Conservation (phyloP, 2,329 filamentous ascomycete species). For the Aspergillus novoparasiticus region DNA sequence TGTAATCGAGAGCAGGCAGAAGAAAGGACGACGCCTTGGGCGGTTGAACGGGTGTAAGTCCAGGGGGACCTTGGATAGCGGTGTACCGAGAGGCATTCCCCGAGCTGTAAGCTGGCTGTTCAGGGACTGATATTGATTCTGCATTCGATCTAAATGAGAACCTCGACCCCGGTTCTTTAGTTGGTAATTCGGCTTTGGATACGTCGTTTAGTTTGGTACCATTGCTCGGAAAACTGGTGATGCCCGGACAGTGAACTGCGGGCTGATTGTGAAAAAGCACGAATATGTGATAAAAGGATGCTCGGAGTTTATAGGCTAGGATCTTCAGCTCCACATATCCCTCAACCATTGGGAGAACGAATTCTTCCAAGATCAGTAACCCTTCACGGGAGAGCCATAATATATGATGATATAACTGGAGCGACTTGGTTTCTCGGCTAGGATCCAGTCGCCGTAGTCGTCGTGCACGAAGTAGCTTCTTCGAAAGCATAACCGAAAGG, state of each 20-base stretch:
- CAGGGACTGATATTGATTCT: conserved; percentile 18
- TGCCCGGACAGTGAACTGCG: conserved; percentile 65
- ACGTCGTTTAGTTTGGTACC: conserved; percentile 31
- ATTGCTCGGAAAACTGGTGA: conserved; percentile 42
- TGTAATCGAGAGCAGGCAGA: conserved; percentile 76
- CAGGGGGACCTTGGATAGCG: conserved; percentile 35
- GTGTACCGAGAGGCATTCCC: conserved; percentile 10
- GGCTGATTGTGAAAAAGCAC: conserved; percentile 94
- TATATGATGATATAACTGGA: conserved; percentile 86
- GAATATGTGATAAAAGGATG: conserved; percentile 95
- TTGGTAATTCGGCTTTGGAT: conserved; percentile 29
- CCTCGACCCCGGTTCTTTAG: conserved; percentile 15
- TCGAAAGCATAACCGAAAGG: conserved; percentile 82
- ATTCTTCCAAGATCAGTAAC: conserved; percentile 79
- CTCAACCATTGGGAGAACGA: conserved; percentile 81
- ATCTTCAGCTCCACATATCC: conserved; percentile 83
- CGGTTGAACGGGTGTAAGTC: conserved; percentile 35
- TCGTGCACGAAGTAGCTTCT: conserved; percentile 78
- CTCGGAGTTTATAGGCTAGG: conserved; percentile 85
- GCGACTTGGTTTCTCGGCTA: conserved; percentile 74
- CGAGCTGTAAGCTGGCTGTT: neutral
- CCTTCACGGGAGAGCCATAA: conserved; percentile 95
- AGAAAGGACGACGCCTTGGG: conserved; percentile 67
- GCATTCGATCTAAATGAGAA: conserved; percentile 22
- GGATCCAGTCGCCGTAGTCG: conserved; percentile 81